Evolutionary conservation across 805 yeast genomes (phyloP).

Genomic region (Aciculoconidium aculeatum): DNA sequence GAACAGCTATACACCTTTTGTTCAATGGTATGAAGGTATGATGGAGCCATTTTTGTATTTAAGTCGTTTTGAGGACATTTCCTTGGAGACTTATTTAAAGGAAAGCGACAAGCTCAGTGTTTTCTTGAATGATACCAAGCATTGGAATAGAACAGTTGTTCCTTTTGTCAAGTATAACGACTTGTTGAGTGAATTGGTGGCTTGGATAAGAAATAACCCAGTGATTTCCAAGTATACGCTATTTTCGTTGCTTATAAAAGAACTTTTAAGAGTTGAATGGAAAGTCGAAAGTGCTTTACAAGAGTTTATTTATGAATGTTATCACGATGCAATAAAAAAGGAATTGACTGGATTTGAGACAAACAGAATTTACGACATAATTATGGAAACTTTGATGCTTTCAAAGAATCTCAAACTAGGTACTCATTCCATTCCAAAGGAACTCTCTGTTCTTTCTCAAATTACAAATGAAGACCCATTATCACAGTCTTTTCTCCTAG

Average conservation of each 20-base stretch:
- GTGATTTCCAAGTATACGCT: conserved; percentile 5
- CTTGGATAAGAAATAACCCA: conserved; percentile 5
- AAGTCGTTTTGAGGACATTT: conserved; percentile 8
- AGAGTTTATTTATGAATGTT: conserved; percentile 3
- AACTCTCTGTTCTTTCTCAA: neutral
- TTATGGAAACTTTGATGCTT: conserved; percentile 17
- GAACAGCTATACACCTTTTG: conserved; percentile 5
- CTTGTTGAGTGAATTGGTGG: conserved; percentile 1
- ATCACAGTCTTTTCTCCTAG: conserved; percentile 15
- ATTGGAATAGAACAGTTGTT: no score
- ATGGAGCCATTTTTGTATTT: conserved; percentile 14
- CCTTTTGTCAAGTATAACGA: conserved; percentile 5
- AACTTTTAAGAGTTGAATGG: no score
- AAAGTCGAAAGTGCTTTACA: conserved; percentile 2
- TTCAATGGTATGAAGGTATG: conserved; percentile 14
- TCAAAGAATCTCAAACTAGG: conserved; percentile 2
- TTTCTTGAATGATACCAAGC: conserved; percentile 2
- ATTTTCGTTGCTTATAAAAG: conserved; percentile 1
- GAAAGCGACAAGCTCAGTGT: conserved; percentile 4
- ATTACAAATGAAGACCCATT: neutral
- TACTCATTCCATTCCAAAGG: no score
- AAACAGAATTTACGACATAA: conserved; percentile 22
- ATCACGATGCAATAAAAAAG: conserved; percentile 4
- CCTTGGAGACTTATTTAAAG: conserved; percentile 1
- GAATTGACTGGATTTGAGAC: conserved; percentile 14